These are phyloP conservation scores for Saccharomycopsis sp. DNA, from an alignment of 805 yeast species.

Conservation along the genomic window DNA sequence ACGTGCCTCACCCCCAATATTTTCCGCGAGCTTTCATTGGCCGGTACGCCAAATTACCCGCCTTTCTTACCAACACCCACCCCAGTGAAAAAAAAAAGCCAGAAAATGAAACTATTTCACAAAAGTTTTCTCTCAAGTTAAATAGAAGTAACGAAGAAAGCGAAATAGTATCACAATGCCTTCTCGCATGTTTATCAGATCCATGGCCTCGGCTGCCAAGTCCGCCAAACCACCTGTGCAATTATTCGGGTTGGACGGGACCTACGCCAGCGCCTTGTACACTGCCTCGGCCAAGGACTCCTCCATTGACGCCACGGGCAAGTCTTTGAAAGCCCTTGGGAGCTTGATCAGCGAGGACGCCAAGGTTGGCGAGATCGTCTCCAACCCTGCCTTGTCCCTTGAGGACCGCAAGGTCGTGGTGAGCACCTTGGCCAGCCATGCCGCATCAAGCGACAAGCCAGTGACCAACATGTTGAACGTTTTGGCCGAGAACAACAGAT, in stretches of 20 bases:
- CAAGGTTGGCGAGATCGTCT: constrained; percentile 51
- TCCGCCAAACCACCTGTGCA: constrained; percentile 80
- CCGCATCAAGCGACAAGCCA: constrained; percentile 52
- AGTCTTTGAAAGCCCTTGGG: constrained; percentile 52
- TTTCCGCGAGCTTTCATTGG: neutral
- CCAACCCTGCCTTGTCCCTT: constrained; percentile 76
- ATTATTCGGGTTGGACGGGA: constrained; percentile 91
- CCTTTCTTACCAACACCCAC: neutral
- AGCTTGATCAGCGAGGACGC: constrained; percentile 51
- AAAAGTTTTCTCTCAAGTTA: no score
- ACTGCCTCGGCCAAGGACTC: constrained; percentile 82
- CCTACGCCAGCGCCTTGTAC: constrained; percentile 92
- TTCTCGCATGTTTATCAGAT: constrained; percentile 58
- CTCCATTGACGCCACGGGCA: constrained; percentile 58
- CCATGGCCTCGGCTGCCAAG: constrained; percentile 63
- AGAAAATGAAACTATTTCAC: neutral
- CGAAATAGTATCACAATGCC: no score
- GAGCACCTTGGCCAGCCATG: constrained; percentile 38
- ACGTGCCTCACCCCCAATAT: no score
- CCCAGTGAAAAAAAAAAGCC: neutral
- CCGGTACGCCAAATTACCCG: neutral
- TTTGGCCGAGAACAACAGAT: constrained; percentile 91
- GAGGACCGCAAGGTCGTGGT: constrained; percentile 68
- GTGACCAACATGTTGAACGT: constrained; percentile 74
- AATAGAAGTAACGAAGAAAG: no score